phyloP scores from a whole-genome alignment of 805 yeast genomes.

The Myxozyma neotropica region DNA sequence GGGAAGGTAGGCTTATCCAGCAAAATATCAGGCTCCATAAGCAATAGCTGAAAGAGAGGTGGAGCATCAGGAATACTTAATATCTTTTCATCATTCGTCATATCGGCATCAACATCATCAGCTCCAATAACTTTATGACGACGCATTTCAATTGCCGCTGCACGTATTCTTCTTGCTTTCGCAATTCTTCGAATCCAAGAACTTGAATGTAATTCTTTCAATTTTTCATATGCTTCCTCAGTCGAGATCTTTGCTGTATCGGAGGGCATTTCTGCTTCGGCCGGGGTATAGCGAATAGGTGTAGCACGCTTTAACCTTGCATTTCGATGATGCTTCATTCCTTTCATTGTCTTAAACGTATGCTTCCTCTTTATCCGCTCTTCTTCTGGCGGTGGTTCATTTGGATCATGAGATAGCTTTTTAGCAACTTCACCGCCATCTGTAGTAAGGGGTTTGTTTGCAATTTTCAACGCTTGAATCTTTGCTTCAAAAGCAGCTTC shows the following conservation, averaged over 20 bases:
- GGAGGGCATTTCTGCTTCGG: constrained; percentile 31
- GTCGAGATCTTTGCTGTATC: constrained; percentile 36
- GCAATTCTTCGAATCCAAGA: constrained; percentile 75
- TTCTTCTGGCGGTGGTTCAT: neutral
- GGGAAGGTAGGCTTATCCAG: constrained; percentile 57
- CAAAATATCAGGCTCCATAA: constrained; percentile 54
- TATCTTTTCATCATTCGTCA: constrained; percentile 51
- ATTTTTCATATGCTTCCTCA: constrained; percentile 42
- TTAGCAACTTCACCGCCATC: neutral
- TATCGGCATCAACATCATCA: constrained; percentile 42
- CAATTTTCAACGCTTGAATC: constrained; percentile 33
- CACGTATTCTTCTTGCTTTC: constrained; percentile 40
- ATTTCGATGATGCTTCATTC: constrained; percentile 2
- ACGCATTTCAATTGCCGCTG: constrained; percentile 42
- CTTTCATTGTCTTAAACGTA: constrained; percentile 24
- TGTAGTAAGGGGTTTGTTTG: neutral
- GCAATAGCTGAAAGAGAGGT: constrained; percentile 54
- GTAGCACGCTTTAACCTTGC: constrained; percentile 4
- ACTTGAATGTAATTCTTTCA: constrained; percentile 54
- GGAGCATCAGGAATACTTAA: constrained; percentile 53
- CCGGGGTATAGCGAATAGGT: constrained; percentile 28
- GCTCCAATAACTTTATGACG: constrained; percentile 46
- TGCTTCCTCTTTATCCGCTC: neutral
- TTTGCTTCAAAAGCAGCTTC: constrained; percentile 47
- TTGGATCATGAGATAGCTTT: neutral